Percentiles rank a stretch among this genome's conserved stretches.
Evolutionary conservation across 345 rosid species (phyloP).

Genomic region (Euphorbia peplus): DNA sequence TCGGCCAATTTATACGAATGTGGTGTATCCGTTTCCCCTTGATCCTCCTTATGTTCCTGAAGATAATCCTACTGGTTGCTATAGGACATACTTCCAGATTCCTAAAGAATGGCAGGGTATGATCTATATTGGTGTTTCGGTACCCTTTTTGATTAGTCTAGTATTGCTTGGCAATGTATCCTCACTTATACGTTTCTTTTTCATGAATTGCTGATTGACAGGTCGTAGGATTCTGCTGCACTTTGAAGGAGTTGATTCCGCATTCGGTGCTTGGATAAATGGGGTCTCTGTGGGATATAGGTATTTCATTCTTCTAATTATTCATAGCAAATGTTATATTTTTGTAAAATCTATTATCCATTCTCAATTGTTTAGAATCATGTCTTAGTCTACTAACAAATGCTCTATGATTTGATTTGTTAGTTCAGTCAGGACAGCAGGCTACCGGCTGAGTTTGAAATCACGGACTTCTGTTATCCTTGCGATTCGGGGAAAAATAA

Average conservation of each 20-base stretch:
- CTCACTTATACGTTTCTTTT: background rate
- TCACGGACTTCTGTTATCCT: constrained; percentile 79
- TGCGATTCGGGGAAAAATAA: constrained; percentile 68
- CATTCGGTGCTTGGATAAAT: constrained; percentile 87
- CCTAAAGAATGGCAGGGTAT: constrained; percentile 89
- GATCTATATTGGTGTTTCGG: constrained; percentile 15
- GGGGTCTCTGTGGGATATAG: constrained; percentile 89
- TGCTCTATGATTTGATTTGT: constrained; percentile 24
- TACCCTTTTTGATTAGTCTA: constrained; percentile 2
- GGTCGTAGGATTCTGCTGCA: constrained; percentile 93
- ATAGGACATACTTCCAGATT: constrained; percentile 73
- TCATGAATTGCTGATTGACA: constrained; percentile 30
- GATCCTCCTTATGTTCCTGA: constrained; percentile 79
- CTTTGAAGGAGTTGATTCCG: constrained; percentile 98
- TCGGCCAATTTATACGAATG: constrained; percentile 83
- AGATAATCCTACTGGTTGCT: constrained; percentile 94
- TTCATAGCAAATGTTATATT: background rate
- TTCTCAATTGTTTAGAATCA: background rate
- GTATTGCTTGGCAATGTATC: background rate
- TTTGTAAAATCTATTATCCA: background rate
- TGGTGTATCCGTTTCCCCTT: constrained; percentile 65
- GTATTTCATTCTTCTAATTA: constrained; percentile 29
- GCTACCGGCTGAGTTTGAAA: constrained; percentile 97
- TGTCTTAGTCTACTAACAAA: constrained; percentile 19
- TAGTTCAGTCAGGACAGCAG: constrained; percentile 90